These are phyloP conservation scores for Scutellaria baicalensis DNA, from an alignment of 257 asterid genomes.

Conservation along the genomic window DNA sequence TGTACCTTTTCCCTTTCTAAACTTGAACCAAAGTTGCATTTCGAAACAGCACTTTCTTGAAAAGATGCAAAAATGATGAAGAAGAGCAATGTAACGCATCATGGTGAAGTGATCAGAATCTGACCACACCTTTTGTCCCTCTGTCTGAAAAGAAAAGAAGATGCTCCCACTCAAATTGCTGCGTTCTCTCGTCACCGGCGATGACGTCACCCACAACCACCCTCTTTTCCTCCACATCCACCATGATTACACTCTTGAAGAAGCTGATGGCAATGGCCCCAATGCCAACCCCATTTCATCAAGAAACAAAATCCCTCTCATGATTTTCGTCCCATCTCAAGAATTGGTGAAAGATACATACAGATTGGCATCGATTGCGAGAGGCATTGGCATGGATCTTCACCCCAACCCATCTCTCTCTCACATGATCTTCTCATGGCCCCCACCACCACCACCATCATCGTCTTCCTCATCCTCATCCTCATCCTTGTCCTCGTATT, in stretches of 20 bases:
- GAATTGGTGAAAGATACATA: slow-evolving; percentile 49
- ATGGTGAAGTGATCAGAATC: neutral
- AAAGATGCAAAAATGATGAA: neutral
- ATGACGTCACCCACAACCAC: slow-evolving; percentile 29
- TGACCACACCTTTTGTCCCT: neutral
- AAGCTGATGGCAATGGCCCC: neutral
- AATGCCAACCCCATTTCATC: slow-evolving; percentile 3
- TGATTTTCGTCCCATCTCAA: slow-evolving; percentile 49
- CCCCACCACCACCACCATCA: slow-evolving; percentile 19
- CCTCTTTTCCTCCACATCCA: slow-evolving; percentile 29
- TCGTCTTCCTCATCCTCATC: slow-evolving; percentile 6
- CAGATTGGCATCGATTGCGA: slow-evolving; percentile 44
- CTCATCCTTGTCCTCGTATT: too few relatives aligned
- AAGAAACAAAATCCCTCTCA: slow-evolving; percentile 27
- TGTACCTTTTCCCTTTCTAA: too few relatives aligned
- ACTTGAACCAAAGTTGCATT: neutral
- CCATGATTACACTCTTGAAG: slow-evolving; percentile 11
- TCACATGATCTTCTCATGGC: slow-evolving; percentile 63
- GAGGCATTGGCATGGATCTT: slow-evolving; percentile 60
- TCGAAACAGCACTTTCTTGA: neutral
- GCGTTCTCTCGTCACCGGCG: slow-evolving; percentile 36
- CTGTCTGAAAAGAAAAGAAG: neutral
- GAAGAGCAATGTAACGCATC: neutral
- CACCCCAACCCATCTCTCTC: slow-evolving; percentile 59
- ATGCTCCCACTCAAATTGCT: slow-evolving; percentile 49